These are phyloP conservation scores for Carnegiea gigantea DNA, from an alignment of 179 eudicot species.

Conservation along the genomic window DNA sequence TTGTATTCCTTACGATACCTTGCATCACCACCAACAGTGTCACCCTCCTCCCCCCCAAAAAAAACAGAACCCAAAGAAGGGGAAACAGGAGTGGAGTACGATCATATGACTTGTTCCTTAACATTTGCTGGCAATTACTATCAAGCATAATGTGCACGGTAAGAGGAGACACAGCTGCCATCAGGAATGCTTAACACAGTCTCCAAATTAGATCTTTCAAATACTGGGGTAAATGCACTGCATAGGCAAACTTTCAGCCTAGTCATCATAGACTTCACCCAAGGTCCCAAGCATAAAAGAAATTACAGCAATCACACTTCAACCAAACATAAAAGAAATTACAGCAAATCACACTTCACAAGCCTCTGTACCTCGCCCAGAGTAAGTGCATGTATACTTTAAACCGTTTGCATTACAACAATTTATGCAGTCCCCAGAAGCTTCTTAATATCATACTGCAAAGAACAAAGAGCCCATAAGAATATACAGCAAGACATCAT, in stretches of 20 bases:
- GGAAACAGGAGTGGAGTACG: too few species aligned
- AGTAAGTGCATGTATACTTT: background rate
- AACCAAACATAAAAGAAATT: background rate
- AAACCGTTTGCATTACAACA: background rate
- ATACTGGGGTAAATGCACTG: too few species aligned
- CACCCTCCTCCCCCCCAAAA: too few species aligned
- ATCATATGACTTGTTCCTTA: too few species aligned
- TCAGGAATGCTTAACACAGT: background rate
- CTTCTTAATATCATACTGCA: constrained; percentile 66
- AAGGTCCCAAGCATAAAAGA: background rate
- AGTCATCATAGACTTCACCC: background rate
- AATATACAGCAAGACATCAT: background rate
- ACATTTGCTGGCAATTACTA: background rate
- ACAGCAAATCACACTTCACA: too few species aligned
- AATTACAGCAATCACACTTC: background rate
- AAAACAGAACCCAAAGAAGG: too few species aligned
- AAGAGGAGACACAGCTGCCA: background rate
- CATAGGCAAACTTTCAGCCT: background rate
- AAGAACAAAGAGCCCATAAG: constrained; percentile 14
- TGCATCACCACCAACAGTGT: too few species aligned
- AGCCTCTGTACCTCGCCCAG: background rate
- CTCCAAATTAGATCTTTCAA: background rate
- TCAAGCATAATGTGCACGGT: background rate
- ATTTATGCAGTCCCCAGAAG: constrained; percentile 41
- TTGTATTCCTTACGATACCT: too few species aligned